Percentiles rank a stretch among this genome's conserved stretches.
Conservation (phyloP, 1,284 basidiomycete species). For the Ceratobasidium sp. region DNA sequence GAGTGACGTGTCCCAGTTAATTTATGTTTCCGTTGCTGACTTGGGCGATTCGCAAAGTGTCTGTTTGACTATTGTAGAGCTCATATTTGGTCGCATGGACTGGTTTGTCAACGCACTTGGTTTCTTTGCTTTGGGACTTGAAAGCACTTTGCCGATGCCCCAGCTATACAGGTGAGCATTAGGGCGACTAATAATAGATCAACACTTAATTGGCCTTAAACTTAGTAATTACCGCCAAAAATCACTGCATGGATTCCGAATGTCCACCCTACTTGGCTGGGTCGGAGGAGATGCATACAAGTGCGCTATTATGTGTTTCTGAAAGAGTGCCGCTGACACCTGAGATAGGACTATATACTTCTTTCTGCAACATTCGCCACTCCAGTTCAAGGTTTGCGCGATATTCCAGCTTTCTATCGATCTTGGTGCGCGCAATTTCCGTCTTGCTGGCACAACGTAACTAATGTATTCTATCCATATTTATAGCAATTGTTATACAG, state of each 20-base stretch:
- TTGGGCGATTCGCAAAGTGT: conserved; percentile 21
- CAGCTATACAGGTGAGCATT: conserved; percentile 72
- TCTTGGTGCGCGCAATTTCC: conserved; percentile 62
- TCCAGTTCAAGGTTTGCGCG: conserved; percentile 83
- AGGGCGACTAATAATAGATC: conserved; percentile 37
- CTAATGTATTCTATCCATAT: conserved; percentile 42
- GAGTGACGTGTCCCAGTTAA: conserved; percentile 47
- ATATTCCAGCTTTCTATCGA: conserved; percentile 84
- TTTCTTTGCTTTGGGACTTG: conserved; percentile 80
- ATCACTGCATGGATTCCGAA: conserved; percentile 84
- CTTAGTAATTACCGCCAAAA: conserved; percentile 76
- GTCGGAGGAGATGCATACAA: conserved; percentile 84
- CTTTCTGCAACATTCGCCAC: conserved; percentile 71
- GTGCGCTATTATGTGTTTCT: conserved; percentile 59
- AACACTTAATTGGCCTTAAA: conserved; percentile 15
- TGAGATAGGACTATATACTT: conserved; percentile 75
- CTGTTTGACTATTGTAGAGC: conserved; percentile 66
- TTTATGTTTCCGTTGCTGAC: conserved; percentile 11
- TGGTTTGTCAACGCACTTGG: conserved; percentile 76
- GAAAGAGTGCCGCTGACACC: background rate
- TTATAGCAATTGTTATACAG: conserved; percentile 73
- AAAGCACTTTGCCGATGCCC: conserved; percentile 84
- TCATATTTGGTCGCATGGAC: conserved; percentile 75
- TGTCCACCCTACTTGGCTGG: conserved; percentile 85
- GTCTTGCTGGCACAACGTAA: conserved; percentile 13